These are phyloP conservation scores for Talaromyces atroroseus DNA, from an alignment of 2,329 filamentous ascomycete species.

Conservation along the genomic window DNA sequence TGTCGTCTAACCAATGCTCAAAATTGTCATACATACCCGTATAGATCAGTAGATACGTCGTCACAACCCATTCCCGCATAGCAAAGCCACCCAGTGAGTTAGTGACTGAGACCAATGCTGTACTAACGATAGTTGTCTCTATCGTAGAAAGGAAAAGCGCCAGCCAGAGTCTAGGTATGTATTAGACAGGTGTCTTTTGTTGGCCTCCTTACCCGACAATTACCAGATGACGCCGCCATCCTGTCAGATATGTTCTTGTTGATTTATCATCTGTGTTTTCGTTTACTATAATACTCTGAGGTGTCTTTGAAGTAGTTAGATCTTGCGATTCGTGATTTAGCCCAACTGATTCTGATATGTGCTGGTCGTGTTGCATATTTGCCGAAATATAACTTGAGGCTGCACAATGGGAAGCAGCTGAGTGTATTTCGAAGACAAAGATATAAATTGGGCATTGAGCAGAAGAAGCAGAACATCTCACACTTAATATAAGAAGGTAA, in stretches of 20 bases:
- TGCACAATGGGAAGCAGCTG: neutral
- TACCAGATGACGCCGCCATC: constrained; percentile 2
- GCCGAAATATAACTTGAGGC: neutral
- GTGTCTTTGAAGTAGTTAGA: neutral
- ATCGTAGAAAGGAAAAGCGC: constrained; percentile 42
- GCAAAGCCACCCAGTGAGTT: constrained; percentile 34
- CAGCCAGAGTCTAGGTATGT: constrained; percentile 17
- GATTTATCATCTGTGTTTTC: too few species aligned
- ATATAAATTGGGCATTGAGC: neutral
- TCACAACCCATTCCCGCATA: constrained; percentile 44
- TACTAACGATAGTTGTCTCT: constrained; percentile 50
- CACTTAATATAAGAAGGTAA: neutral
- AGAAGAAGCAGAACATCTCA: neutral
- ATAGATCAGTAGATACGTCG: constrained; percentile 46
- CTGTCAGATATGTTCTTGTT: neutral
- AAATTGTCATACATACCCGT: constrained; percentile 29
- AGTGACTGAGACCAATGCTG: constrained; percentile 44
- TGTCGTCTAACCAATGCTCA: neutral
- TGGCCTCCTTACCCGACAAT: neutral
- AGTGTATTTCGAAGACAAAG: neutral
- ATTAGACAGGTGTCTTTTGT: neutral
- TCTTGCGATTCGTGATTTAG: neutral
- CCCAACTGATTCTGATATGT: neutral
- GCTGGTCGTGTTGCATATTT: neutral
- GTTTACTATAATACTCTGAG: neutral